Evolutionary conservation across 352 stramenopile species (phyloP).

Genomic region (Paralagenidium karlingii): DNA sequence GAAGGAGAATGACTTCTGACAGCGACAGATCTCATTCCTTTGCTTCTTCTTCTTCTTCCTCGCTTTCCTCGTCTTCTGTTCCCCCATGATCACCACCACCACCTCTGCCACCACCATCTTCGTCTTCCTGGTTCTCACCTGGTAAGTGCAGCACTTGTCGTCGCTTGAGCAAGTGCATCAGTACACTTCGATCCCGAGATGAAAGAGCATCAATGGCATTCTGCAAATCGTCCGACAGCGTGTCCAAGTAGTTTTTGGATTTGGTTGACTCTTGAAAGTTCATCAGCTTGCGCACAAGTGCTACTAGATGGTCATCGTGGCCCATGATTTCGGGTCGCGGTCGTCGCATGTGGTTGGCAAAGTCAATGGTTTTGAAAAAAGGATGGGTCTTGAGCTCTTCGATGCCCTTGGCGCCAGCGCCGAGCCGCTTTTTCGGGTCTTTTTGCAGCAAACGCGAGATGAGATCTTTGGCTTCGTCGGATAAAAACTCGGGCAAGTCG

Average conservation of each 20-base stretch:
- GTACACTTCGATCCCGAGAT: constrained; percentile 14
- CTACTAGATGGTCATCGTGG: constrained; percentile 25
- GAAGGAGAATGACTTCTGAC: not conserved
- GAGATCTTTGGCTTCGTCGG: constrained; percentile 38
- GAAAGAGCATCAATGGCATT: constrained; percentile 19
- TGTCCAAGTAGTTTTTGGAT: constrained; percentile 23
- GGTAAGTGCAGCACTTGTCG: constrained; percentile 59
- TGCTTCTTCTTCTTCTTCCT: too few relatives aligned
- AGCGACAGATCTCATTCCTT: constrained; percentile 4
- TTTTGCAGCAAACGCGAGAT: constrained; percentile 41
- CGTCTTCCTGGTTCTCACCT: too few relatives aligned
- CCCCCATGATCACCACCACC: too few relatives aligned
- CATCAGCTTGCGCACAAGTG: constrained; percentile 29
- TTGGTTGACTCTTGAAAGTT: too few relatives aligned
- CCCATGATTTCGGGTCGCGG: constrained; percentile 20
- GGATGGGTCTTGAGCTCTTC: constrained; percentile 50
- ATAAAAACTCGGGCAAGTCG: constrained; percentile 47
- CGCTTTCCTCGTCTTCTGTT: too few relatives aligned
- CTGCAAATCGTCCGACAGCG: constrained; percentile 20
- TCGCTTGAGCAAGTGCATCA: constrained; percentile 74
- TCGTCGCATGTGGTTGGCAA: constrained; percentile 36
- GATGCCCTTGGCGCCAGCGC: constrained; percentile 18
- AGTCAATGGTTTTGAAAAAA: constrained; percentile 63
- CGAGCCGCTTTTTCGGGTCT: constrained; percentile 20
- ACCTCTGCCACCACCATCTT: too few relatives aligned